Conservation (phyloP, 257 asterid species). For the Mitragyna speciosa region DNA sequence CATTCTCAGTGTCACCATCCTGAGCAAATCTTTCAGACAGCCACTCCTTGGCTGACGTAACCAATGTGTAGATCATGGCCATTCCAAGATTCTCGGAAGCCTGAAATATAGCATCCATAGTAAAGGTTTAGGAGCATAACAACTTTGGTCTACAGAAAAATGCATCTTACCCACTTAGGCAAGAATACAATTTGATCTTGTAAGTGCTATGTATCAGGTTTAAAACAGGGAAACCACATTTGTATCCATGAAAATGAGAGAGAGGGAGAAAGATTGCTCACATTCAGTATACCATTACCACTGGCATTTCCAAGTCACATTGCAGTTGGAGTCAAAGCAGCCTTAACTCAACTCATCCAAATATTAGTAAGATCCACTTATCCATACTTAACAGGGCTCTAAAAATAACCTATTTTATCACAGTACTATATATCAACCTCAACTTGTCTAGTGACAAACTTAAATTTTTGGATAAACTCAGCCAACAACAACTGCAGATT, state of each 20-base stretch:
- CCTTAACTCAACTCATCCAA: neutral
- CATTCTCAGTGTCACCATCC: slow-evolving; percentile 53
- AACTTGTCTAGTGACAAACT: neutral
- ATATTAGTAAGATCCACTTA: neutral
- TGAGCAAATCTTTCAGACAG: slow-evolving; percentile 82
- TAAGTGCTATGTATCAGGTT: neutral
- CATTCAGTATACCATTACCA: neutral
- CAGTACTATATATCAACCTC: neutral
- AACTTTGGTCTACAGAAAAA: neutral
- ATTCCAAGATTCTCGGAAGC: slow-evolving; percentile 89
- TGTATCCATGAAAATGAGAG: neutral
- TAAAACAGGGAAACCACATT: no score
- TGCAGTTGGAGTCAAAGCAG: neutral
- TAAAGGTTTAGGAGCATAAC: neutral
- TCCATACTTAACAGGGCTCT: neutral
- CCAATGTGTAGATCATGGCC: slow-evolving; percentile 96
- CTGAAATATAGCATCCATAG: slow-evolving; percentile 33
- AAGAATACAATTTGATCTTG: neutral
- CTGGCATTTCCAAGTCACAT: neutral
- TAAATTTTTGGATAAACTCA: neutral
- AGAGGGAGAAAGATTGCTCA: neutral
- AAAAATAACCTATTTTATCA: neutral
- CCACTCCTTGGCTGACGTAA: slow-evolving; percentile 93
- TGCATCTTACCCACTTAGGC: neutral
- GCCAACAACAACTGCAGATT: neutral